Evolutionary conservation across 306 rosid genomes (phyloP), one percentile per base, ranked within the genome.

Genomic region (Citrullus mucosospermus): DNA sequence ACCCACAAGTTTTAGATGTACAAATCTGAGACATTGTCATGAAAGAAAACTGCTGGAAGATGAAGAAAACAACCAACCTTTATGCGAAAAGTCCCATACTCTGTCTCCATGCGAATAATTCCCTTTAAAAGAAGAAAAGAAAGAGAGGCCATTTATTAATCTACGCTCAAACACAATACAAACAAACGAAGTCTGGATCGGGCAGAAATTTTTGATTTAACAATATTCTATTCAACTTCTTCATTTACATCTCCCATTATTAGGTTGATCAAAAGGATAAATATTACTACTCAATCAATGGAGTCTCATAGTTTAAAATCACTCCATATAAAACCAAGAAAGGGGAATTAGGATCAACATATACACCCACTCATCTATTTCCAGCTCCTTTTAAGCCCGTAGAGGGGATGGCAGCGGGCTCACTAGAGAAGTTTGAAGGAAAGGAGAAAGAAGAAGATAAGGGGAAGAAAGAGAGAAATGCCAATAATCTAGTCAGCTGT

Each of bases 91-190:
- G 85, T 78, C 80, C 96, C 97, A 75, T 85, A 74, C 82, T 85
- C 83, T 51, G 98, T 92, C 83, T 87, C 87, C 85, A 92, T 36
- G 41, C 86, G 93, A 85, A 92, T 71, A 78, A 90, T 94, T 17
- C 98, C 98, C 97, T 94, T 70, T 7, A 28, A 46, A 46, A 44
- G 25, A 36, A 70, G 32, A 43, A 22, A 70, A 46, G 39, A 43
- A 11, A 69, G 53, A 70, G 72, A 15, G 72, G 4, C 3, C 3
- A 66, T 15, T 16, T n/a, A 4, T 10, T 69, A 10, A 69, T 32
- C 22, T 56, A 69, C 38, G 28, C 72, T 66, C 48, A 17, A 65
- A 30, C 1, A 38, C n/a, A 66, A 16, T 38, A 17, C 25, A 36
- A 16, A 34, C 6, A 3, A 60, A 9, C 22, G 22, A 22, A 22